Evolutionary conservation across 129 eudicot species (phyloP), one percentile per base, ranked within the genome.

Genomic region (Solidago caesia): DNA sequence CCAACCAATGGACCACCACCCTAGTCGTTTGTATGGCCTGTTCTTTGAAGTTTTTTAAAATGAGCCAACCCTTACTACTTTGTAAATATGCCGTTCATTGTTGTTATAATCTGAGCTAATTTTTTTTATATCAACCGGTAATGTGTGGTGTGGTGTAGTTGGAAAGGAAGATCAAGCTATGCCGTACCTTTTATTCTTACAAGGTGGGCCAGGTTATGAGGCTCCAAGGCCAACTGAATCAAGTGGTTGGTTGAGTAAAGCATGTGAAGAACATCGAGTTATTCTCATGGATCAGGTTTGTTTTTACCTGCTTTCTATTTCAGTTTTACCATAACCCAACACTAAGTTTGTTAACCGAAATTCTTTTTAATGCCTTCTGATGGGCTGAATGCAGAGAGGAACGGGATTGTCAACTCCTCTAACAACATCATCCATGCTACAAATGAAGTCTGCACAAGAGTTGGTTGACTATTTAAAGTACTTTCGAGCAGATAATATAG

Each of bases 171-270:
- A 94, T 51, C 82, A 82, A 44, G 51, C 82, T 66, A 83, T 86
- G 68, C 97, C 97, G 8, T 94, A 83, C 85, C 83, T 94, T 44
- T 79, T 94, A 66, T 94, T 73, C 77, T 79, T 94, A 72, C 97
- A 94, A 83, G 98, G 98, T 21, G 98, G 98, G 57, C 98, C 98
- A 60, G 98, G 98, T 48, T 90, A 81, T 58, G 98, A 94, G 82
- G 89, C 93, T 66, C 84, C 83, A 25, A 84, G 98, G 56, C 98
- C 98, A 52, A 84, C 97, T 57, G 98, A 88, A 84, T 80, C 91
- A 27, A 67, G 92, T 67, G 97, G 97, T 27, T 94, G 98, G 98
- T 82, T 94, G 79, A 77, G 86, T 64, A 94, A 87, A 94, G 97
- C 97, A 76, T 94, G 96, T 11, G 97, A 94, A 83, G 97, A 85